Evolutionary conservation across 2,329 filamentous ascomycete genomes (phyloP), one percentile per base, ranked within the genome.

Genomic region (Aspergillus ruber): DNA sequence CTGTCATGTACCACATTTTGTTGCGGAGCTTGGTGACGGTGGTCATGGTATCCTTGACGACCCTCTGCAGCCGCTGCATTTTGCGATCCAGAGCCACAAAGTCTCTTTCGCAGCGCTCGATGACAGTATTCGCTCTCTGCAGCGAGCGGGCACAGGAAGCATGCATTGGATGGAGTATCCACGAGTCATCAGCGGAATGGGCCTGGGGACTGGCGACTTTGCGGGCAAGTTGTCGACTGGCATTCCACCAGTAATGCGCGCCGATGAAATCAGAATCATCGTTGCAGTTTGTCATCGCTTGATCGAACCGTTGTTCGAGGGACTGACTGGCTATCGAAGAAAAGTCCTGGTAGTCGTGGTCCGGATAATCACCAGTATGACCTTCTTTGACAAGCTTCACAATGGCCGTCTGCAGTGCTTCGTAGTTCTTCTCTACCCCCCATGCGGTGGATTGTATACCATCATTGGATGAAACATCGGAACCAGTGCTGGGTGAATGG

Each of bases 1-100:
- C 90, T 1, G 88, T 91, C 50, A 93, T 87, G 65, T 95, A 98
- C 93, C 93, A 98, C 88, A 97, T 95, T 75, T 97, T 97, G 65
- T 95, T 88, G 38, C 93, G 82, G 35, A 96, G 76, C 18, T 85
- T 83, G 48, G 84, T 81, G 33, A 93, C 76, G 4, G 82, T 81
- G 49, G 77, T 76, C 77, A 88, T 86, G 80, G 89, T 87, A 4
- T 81, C 77, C 36, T 89, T 85, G 32, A 90, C 84, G 10, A 82
- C 78, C 2, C 77, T 79, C 58, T 91, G 88, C 42, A 90, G 83
- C 3, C 86, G 81, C 59, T 89, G 86, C 59, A 91, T 84, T 20
- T 85, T 88, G 56, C 89, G 86, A 61, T 89, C 89, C 17, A 94
- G 76, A 81, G 86, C 90, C 10, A 90, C 82, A 27, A 91, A 80